Evolutionary conservation across 2,329 filamentous ascomycete genomes (phyloP), one percentile per base, ranked within the genome.

Genomic region (Beauveria sp.): DNA sequence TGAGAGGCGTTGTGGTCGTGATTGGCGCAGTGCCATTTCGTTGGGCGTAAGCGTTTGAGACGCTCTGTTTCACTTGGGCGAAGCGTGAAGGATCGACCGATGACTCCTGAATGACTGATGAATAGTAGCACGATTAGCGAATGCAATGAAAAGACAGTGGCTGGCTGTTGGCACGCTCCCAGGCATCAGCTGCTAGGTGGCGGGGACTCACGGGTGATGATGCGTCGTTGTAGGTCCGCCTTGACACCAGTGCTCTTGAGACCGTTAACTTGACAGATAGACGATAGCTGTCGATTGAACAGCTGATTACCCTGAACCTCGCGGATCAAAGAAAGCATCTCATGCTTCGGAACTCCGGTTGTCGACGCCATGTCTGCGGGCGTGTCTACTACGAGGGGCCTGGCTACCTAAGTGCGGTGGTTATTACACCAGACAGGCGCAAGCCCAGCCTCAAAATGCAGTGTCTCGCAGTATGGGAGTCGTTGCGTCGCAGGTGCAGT

Each of bases 161-260:
- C 41, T 24, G 34, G 30, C 37, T 44, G 22, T 43, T 54, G 43
- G 44, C 53, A 24, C 53, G 14, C 34, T 37, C 34, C 12, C 14
- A 37, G 34, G 34, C 34, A 14, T 37, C 34, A 37, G 53, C 57
- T 47, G 28, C 50, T 51, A 48, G 22, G 51, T 14, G 22, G 54
- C 54, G 40, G 59, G 43, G 47, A 85, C 90, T 75, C 80, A 97
- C 94, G 84, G 62, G 84, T 79, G 64, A 88, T 84, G 63, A 97
- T 89, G 68, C 93, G 87, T 62, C 78, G 77, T 75, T 96, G 92
- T 63, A 97, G 78, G 47, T 89, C 84, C 40, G 86, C 84, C 79
- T 99, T 99, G 69, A 94, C 88, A 22, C 94, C 94, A 30, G 88
- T 90, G 63, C 90, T 88, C 66, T 84, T 83, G 41, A 96, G 79